A percentile compares a stretch with the other conserved stretches of the same genome.
Conservation (phyloP, 352 stramenopile species). For the Blastocystis hominis region DNA sequence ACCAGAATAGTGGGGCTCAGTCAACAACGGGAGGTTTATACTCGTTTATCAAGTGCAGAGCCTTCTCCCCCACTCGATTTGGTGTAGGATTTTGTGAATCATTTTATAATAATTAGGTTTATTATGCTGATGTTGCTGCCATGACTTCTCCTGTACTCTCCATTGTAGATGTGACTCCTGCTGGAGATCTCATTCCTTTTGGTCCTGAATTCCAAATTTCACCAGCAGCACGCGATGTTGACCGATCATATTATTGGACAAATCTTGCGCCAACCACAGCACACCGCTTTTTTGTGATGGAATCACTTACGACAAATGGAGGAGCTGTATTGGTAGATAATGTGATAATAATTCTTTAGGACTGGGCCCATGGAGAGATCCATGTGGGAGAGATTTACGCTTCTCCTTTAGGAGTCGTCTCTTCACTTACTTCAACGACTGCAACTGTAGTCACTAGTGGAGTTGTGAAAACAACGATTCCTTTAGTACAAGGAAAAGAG, state of each 20-base stretch:
- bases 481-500: constrained; percentile 1
- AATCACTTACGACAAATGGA: not conserved
- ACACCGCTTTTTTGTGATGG: constrained; percentile 50
- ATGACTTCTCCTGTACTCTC: not conserved
- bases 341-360: not conserved
- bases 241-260: constrained; percentile 34
- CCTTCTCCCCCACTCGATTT: constrained; percentile 43
- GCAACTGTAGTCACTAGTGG: not conserved
- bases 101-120: not conserved
- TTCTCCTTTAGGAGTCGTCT: constrained; percentile 25
- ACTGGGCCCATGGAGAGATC: constrained; percentile 8
- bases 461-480: not conserved
- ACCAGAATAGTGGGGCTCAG: not conserved
- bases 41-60: constrained; percentile 4
- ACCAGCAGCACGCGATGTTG: not conserved
- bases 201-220: not conserved
- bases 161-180: constrained; percentile 13
- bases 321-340: not conserved
- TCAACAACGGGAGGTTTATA: not conserved
- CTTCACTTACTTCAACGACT: not conserved
- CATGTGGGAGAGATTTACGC: constrained; percentile 45
- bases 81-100: not conserved
- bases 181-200: not conserved
- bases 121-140: not conserved
- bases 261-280: constrained; percentile 4